These are phyloP conservation scores for Plasmodium ovale DNA, from an alignment of 169 alveolate species.

Conservation along the genomic window DNA sequence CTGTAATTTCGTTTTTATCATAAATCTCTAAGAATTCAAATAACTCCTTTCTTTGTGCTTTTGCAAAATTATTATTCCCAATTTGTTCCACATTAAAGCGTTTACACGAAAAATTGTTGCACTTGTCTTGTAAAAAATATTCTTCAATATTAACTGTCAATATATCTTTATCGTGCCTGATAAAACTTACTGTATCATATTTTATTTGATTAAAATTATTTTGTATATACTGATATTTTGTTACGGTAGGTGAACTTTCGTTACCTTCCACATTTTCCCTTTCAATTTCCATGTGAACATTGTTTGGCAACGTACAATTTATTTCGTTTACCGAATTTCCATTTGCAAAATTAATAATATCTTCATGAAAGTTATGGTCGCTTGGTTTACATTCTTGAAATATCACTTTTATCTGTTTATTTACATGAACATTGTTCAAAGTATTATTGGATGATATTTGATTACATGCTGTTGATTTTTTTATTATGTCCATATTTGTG, in stretches of 20 bases:
- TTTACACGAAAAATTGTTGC: slow-evolving; percentile 8
- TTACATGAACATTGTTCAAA: slow-evolving; percentile 14
- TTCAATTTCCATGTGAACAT: slow-evolving; percentile 26
- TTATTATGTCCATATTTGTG: slow-evolving; percentile 29
- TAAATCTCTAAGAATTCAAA: slow-evolving; percentile 41
- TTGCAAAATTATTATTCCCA: slow-evolving; percentile 11
- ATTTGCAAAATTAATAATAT: slow-evolving; percentile 17
- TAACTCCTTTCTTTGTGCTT: slow-evolving; percentile 8
- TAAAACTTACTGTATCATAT: slow-evolving; percentile 19
- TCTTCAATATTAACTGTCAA: slow-evolving; percentile 12
- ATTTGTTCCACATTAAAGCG: slow-evolving; percentile 16
- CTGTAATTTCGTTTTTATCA: slow-evolving; percentile 30
- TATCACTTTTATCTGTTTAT: slow-evolving; percentile 24
- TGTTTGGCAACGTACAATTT: slow-evolving; percentile 22
- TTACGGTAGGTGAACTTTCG: not conserved
- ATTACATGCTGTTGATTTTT: slow-evolving; percentile 30
- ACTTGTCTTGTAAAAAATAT: slow-evolving; percentile 6
- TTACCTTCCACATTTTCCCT: slow-evolving; percentile 14
- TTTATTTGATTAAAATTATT: slow-evolving; percentile 21
- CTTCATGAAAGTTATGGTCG: slow-evolving; percentile 12
- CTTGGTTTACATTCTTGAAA: slow-evolving; percentile 25
- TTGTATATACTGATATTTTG: slow-evolving; percentile 19
- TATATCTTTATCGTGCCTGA: slow-evolving; percentile 6
- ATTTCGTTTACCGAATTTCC: not conserved
- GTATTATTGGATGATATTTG: slow-evolving; percentile 36